These are phyloP conservation scores for Nakazawaea anatomiae DNA, from an alignment of 805 yeast species.

Conservation along the genomic window DNA sequence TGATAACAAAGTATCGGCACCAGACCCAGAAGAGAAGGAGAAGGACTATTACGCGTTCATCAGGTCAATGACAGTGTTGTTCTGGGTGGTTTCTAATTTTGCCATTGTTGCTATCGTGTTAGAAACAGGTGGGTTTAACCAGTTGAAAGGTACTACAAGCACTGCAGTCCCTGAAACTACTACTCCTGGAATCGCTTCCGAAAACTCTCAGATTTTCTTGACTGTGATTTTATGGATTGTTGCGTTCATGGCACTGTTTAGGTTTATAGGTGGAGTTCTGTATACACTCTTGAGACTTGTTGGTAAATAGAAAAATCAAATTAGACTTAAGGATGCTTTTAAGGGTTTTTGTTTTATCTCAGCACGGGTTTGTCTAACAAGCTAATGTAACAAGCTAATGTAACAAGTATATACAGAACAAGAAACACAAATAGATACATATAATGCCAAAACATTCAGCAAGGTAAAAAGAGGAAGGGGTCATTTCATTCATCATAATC, in stretches of 20 bases:
- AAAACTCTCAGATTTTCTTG: constrained; percentile 59
- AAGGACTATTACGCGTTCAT: constrained; percentile 86
- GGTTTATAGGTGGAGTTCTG: constrained; percentile 69
- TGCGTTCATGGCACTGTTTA: constrained; percentile 79
- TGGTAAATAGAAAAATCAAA: not conserved
- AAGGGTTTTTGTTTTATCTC: too few species aligned
- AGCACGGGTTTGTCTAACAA: too few species aligned
- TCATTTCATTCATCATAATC: constrained; percentile 64
- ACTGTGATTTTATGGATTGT: constrained; percentile 90
- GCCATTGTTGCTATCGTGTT: constrained; percentile 77
- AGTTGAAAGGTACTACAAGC: constrained; percentile 25
- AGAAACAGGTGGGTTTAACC: constrained; percentile 73
- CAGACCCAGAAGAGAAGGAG: constrained; percentile 41
- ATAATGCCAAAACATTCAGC: not conserved
- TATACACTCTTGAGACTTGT: constrained; percentile 25
- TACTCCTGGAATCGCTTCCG: constrained; percentile 17
- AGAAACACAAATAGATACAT: not conserved
- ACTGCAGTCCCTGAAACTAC: constrained; percentile 23
- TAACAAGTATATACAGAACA: not conserved
- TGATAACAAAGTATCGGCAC: constrained; percentile 13
- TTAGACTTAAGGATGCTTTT: too few species aligned
- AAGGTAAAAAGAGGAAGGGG: not conserved
- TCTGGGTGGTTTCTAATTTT: constrained; percentile 87
- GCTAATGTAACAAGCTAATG: too few species aligned
- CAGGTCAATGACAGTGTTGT: constrained; percentile 80